phyloP scores from a whole-genome alignment of 441 rosid species.

The Lepidium campestre region DNA sequence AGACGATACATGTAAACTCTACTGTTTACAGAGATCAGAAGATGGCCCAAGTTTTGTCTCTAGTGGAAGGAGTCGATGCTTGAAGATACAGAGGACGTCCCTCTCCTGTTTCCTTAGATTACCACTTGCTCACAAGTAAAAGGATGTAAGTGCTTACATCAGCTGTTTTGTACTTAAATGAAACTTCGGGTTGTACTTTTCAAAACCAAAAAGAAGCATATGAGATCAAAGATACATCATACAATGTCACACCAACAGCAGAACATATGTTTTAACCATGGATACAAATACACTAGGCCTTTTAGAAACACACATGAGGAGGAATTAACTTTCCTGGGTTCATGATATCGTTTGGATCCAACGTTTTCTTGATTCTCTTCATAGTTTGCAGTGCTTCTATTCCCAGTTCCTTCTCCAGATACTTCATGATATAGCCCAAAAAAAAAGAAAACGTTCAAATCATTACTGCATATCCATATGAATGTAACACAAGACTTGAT shows the following conservation, averaged over 20 bases:
- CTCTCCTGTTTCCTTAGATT: conserved; percentile 5
- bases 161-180: conserved; percentile 7
- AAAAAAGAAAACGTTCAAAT: not conserved
- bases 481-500: not conserved
- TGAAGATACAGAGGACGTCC: not conserved
- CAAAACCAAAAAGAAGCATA: not conserved
- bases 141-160: conserved; percentile 2
- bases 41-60: not conserved
- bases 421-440: conserved; percentile 33
- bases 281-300: not conserved
- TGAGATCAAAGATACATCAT: not conserved
- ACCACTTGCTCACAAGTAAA: conserved; percentile 1
- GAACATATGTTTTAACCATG: not conserved
- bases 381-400: conserved; percentile 72
- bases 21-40: not conserved
- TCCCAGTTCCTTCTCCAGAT: conserved; percentile 86
- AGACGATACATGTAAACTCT: not conserved
- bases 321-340: conserved; percentile 97
- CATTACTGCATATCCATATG: not conserved
- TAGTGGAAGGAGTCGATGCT: not conserved
- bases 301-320: conserved; percentile 72
- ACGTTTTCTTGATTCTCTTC: conserved; percentile 70
- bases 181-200: not conserved
- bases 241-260: not conserved
- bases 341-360: conserved; percentile 89